Evolutionary conservation across 805 yeast genomes (phyloP), one percentile per base, ranked within the genome.

Genomic region (Kuraishia ogatae): DNA sequence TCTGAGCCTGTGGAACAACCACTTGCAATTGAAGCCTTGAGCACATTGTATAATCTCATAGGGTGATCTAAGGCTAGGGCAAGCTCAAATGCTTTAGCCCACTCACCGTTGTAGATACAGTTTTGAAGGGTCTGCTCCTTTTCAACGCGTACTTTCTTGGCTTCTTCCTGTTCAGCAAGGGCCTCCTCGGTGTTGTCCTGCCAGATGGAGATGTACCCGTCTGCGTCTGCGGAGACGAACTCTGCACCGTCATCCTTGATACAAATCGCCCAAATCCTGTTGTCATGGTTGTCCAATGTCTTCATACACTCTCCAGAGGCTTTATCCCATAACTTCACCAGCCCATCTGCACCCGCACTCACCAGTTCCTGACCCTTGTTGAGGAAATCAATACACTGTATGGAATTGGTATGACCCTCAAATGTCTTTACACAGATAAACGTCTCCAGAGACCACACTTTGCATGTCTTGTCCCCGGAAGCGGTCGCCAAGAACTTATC

Each of bases 371-470:
- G 80, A 60, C 85, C 83, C 52, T 76, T 77, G 59, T 84, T 81
- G 56, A 88, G 74, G 64, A 89, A 90, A 29, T 79, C 74, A 50
- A 86, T 86, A 70, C 94, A 81, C 69, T 93, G 94, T 2, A 94
- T 92, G 0, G 97, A 87, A 64, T 91, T 93, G 13, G 96, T 82
- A 68, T 92, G 97, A 2, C 98, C 97, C 71, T 94, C 97, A 66
- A 92, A 84, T 2, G 97, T 94, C 62, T 83, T 83, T 35, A 79
- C 65, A 64, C 97, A 90, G 1, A 84, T 75, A 66, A 78, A 89
- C 61, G 90, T 93, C 48, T 76, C 79, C 62, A 94, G 72, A 39
- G 88, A 87, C 99, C 99, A 94, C 49, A 91, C 77, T 64, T 89
- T 87, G 56, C 87, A 79, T 0, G 97, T 87, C 66, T 89, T 90